Percentiles rank a stretch among this genome's conserved stretches.
phyloP scores from a whole-genome alignment of 768 basidiomycete genomes.

The Phanerochaete carnosa region DNA sequence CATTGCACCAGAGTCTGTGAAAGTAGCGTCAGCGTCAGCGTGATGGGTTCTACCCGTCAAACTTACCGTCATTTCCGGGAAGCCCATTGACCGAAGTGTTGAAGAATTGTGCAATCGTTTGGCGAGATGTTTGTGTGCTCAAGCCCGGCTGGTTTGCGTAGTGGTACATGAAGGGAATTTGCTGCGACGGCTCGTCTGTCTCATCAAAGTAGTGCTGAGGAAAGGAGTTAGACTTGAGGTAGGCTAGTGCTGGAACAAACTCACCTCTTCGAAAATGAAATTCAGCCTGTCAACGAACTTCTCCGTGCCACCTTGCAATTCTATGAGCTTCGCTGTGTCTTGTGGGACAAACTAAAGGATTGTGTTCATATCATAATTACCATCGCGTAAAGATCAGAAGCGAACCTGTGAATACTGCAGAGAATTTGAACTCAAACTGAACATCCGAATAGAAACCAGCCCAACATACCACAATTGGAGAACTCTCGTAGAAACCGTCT shows the following conservation, averaged over 20 bases:
- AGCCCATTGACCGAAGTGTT: constrained; percentile 55
- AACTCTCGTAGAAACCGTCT: constrained; percentile 67
- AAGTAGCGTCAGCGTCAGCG: neutral
- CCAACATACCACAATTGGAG: constrained; percentile 48
- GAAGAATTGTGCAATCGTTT: constrained; percentile 53
- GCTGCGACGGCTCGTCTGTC: constrained; percentile 64
- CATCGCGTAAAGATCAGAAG: neutral
- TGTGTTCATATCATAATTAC: neutral
- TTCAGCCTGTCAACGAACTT: constrained; percentile 54
- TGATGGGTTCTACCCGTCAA: neutral
- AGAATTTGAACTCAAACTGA: neutral
- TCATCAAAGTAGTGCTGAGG: constrained; percentile 55
- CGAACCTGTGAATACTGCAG: constrained; percentile 54
- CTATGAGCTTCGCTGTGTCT: constrained; percentile 58
- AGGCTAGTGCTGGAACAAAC: neutral
- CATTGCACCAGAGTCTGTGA: constrained; percentile 43
- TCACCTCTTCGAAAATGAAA: constrained; percentile 34
- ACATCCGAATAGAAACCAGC: neutral
- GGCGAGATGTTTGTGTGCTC: constrained; percentile 53
- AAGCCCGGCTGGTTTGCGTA: constrained; percentile 59
- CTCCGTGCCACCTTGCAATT: constrained; percentile 55
- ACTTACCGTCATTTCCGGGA: constrained; percentile 62
- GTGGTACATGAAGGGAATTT: constrained; percentile 71
- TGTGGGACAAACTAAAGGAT: constrained; percentile 54
- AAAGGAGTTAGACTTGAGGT: neutral